These are phyloP conservation scores for Waltergamsia citrina DNA, from an alignment of 2,329 filamentous ascomycete species.

Conservation along the genomic window DNA sequence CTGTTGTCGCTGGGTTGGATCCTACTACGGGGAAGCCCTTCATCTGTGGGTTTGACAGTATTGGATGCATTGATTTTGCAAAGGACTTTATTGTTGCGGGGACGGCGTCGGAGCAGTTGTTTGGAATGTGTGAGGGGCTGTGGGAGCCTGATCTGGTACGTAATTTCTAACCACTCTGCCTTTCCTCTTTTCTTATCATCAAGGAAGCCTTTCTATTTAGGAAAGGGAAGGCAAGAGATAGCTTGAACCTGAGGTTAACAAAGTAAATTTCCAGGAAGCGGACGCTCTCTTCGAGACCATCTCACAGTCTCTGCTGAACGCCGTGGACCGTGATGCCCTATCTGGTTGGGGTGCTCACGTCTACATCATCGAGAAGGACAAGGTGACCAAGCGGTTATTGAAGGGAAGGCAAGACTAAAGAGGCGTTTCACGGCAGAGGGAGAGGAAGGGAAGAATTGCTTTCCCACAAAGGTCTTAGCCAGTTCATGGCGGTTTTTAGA, in stretches of 20 bases:
- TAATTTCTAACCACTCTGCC: slow-evolving; percentile 10
- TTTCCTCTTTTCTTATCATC: background rate
- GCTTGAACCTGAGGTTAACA: too few species aligned
- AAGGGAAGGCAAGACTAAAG: slow-evolving; percentile 90
- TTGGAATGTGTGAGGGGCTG: slow-evolving; percentile 95
- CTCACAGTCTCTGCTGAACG: slow-evolving; percentile 90
- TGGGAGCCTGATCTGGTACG: slow-evolving; percentile 95
- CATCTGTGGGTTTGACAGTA: slow-evolving; percentile 98
- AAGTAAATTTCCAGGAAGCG: slow-evolving; percentile 65
- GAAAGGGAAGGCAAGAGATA: too few species aligned
- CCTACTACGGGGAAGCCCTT: slow-evolving; percentile 91
- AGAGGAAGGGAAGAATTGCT: background rate
- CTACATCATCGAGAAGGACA: slow-evolving; percentile 99
- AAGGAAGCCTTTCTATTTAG: too few species aligned
- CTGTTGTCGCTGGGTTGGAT: slow-evolving; percentile 91
- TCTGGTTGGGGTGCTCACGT: slow-evolving; percentile 98
- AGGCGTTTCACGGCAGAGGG: background rate
- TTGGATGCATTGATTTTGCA: slow-evolving; percentile 98
- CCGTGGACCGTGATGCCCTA: slow-evolving; percentile 90
- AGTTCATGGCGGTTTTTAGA: too few species aligned
- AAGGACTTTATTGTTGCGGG: slow-evolving; percentile 99
- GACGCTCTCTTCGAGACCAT: slow-evolving; percentile 98
- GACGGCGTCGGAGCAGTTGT: slow-evolving; percentile 93
- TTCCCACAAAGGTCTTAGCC: too few species aligned
- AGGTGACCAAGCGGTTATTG: slow-evolving; percentile 97